These are phyloP conservation scores for Neonectria ditissima DNA, from an alignment of 2,329 filamentous ascomycete species.

Conservation along the genomic window DNA sequence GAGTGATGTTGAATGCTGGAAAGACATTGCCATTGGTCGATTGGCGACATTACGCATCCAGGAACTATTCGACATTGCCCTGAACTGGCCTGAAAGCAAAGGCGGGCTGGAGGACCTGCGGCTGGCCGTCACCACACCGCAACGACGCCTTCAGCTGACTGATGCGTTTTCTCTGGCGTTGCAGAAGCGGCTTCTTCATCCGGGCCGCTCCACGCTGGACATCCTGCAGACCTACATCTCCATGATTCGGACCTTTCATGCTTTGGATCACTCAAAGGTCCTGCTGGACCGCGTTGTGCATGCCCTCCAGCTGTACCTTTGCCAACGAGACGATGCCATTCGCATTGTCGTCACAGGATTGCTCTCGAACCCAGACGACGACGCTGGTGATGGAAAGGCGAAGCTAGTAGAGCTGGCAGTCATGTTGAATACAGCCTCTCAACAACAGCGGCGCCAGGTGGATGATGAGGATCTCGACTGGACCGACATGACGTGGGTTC, in stretches of 20 bases:
- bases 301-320: constrained; percentile 80
- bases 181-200: constrained; percentile 76
- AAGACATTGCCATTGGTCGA: constrained; percentile 75
- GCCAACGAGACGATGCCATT: constrained; percentile 81
- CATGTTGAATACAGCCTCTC: constrained; percentile 71
- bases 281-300: constrained; percentile 79
- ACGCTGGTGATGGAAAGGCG: constrained; percentile 57
- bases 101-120: constrained; percentile 81
- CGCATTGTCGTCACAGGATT: constrained; percentile 81
- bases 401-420: constrained; percentile 75
- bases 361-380: constrained; percentile 70
- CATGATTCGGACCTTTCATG: constrained; percentile 82
- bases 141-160: constrained; percentile 76
- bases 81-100: constrained; percentile 77
- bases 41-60: constrained; percentile 76
- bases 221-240: constrained; percentile 83
- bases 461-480: constrained; percentile 83
- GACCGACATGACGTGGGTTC: constrained; percentile 93
- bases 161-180: constrained; percentile 75
- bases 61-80: constrained; percentile 83
- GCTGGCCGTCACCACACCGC: constrained; percentile 75
- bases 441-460: constrained; percentile 62
- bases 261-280: constrained; percentile 81
- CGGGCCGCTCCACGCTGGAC: constrained; percentile 79
- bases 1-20: constrained; percentile 74